A percentile compares a stretch with the other conserved stretches of the same genome.
Evolutionary conservation across 805 yeast genomes (phyloP).

Genomic region (Starmerella vaccinii): DNA sequence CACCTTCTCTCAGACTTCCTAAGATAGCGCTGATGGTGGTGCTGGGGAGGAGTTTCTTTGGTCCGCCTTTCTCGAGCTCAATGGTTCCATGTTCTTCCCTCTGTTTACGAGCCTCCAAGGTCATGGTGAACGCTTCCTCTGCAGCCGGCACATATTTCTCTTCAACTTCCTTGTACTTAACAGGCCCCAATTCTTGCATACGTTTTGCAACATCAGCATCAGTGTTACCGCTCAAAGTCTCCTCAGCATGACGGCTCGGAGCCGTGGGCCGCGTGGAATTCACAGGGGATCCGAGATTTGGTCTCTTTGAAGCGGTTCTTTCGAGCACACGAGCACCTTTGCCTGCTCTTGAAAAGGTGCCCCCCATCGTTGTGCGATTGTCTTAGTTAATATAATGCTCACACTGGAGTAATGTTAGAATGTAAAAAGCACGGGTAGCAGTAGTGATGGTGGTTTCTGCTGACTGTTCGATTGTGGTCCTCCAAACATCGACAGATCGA

Average conservation of each 20-base stretch:
- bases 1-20: slow-evolving; percentile 22
- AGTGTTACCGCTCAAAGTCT: slow-evolving; percentile 34
- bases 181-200: slow-evolving; percentile 23
- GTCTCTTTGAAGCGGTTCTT: background rate
- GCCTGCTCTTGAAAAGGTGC: slow-evolving; percentile 10
- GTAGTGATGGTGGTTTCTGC: background rate
- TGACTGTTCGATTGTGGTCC: slow-evolving; percentile 3
- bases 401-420: no score
- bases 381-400: no score
- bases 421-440: background rate
- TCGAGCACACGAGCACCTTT: slow-evolving; percentile 9
- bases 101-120: slow-evolving; percentile 22
- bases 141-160: slow-evolving; percentile 19
- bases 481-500: background rate
- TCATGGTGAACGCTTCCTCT: slow-evolving; percentile 21
- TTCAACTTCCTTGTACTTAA: slow-evolving; percentile 12
- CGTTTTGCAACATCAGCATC: slow-evolving; percentile 23
- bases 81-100: slow-evolving; percentile 11
- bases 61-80: slow-evolving; percentile 9
- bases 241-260: background rate
- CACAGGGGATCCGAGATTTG: background rate
- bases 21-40: slow-evolving; percentile 25
- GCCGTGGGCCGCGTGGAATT: slow-evolving; percentile 4
- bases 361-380: slow-evolving; percentile 19
- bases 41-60: slow-evolving; percentile 19